Conservation (phyloP, 2,329 filamentous ascomycete genomes). For the Penicillium sp. region DNA sequence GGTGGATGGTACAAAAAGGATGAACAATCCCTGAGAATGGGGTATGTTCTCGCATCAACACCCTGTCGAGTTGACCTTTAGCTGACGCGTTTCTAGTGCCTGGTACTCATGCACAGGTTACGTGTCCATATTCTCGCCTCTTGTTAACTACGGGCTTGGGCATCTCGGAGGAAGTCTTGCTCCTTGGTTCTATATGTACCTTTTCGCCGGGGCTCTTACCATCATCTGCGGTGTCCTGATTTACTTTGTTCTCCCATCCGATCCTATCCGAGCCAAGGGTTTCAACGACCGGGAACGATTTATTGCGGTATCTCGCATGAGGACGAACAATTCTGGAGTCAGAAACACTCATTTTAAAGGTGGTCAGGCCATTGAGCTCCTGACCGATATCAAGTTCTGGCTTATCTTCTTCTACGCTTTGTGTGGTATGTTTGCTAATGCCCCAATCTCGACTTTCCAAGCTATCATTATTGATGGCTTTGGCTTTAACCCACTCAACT, state of each 20-base stretch:
- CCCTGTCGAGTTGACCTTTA: neutral
- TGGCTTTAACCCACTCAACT: slow-evolving; percentile 46
- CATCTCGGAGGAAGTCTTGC: slow-evolving; percentile 21
- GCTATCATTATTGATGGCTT: slow-evolving; percentile 49
- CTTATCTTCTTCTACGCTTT: slow-evolving; percentile 38
- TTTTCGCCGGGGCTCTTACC: neutral
- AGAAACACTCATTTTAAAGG: slow-evolving; percentile 47
- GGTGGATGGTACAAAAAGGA: slow-evolving; percentile 2
- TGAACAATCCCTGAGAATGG: neutral
- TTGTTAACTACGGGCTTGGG: slow-evolving; percentile 51
- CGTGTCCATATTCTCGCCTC: slow-evolving; percentile 46
- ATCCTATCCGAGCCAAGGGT: neutral
- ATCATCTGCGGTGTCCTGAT: neutral
- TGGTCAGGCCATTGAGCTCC: slow-evolving; percentile 36
- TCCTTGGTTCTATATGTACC: slow-evolving; percentile 10
- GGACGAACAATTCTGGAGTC: slow-evolving; percentile 29
- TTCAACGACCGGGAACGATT: slow-evolving; percentile 9
- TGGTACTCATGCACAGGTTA: slow-evolving; percentile 49
- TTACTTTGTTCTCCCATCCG: neutral
- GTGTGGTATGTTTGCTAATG: slow-evolving; percentile 47
- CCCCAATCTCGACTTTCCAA: slow-evolving; percentile 46
- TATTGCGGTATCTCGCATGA: slow-evolving; percentile 27
- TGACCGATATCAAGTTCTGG: neutral
- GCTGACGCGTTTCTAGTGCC: slow-evolving; percentile 19
- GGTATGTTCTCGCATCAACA: neutral